Evolutionary conservation across 139 green algal genomes (phyloP), one percentile per base, ranked within the genome.

Genomic region (Micractinium sp.): DNA sequence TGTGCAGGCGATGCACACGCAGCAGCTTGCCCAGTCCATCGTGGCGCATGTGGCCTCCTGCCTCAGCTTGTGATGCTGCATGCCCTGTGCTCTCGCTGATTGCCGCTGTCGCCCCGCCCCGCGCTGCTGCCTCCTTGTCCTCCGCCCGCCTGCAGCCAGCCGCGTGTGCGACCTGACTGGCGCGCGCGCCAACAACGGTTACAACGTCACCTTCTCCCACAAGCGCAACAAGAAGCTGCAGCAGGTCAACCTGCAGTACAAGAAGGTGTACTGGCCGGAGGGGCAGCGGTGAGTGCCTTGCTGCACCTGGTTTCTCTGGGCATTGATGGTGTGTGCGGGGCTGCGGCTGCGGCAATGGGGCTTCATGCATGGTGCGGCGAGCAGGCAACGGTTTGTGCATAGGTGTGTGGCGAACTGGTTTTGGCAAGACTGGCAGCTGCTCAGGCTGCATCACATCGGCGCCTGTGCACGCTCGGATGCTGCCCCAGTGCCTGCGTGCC

Each of bases 111-210:
- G 22, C 36, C 39, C 36, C 31, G 22, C 76, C 36, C 20, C 22
- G 7, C 60, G n/a, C 53, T 29, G 77, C 80, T 16, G 56, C n/a
- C 35, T n/a, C n/a, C n/a, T n/a, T n/a, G 12, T 33, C 3, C 74
- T 18, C n/a, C 33, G 14, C 3, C 31, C 18, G 38, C 31, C 35
- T 85, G 66, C 88, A 93, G 90, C 88, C 69, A 87, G 88, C 73
- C 93, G 96, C 82, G 91, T 95, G 78, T 99, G 96, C 90, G 88
- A 98, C 60, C 93, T 98, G 22, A 98, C 98, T 13, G 98, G 97
- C 88, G 97, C 97, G 92, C 97, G 96, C 91, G 93, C 95, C 85
- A 99, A 99, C 96, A 99, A 99, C 91, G 98, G 96, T 47, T 98
- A 98, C 91, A 88, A 91, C 9, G 96, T 99, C 14, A 98, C 95